Conservation (phyloP, 2,329 filamentous ascomycete genomes). For the Purpureocillium takamizusanense region DNA sequence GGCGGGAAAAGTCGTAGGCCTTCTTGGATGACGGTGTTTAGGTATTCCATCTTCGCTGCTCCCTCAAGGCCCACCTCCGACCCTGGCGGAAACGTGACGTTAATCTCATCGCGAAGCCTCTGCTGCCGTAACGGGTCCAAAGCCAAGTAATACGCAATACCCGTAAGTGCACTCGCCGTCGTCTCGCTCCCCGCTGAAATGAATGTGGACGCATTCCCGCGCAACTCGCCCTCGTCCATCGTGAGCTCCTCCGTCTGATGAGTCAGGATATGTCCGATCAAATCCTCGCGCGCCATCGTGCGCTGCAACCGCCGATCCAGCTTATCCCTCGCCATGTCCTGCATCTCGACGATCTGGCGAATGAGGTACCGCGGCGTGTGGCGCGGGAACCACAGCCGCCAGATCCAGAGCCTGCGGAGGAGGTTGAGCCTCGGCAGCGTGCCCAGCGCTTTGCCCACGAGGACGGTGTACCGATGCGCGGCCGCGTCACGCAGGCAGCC, state of each 20-base stretch:
- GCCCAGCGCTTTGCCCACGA: slow-evolving; percentile 9
- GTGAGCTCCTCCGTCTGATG: slow-evolving; percentile 4
- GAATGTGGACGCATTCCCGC: slow-evolving; percentile 7
- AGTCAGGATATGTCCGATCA: slow-evolving; percentile 2
- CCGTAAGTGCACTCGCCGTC: slow-evolving; percentile 16
- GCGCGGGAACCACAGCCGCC: no score
- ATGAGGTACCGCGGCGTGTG: no score
- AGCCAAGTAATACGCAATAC: slow-evolving; percentile 14
- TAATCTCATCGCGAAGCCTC: slow-evolving; percentile 23
- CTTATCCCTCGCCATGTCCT: not conserved
- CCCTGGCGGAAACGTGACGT: slow-evolving; percentile 2
- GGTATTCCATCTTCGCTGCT: slow-evolving; percentile 8
- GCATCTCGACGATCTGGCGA: no score
- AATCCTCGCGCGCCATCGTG: not conserved
- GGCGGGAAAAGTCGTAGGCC: slow-evolving; percentile 27
- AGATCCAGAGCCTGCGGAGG: not conserved
- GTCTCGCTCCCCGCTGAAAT: slow-evolving; percentile 19
- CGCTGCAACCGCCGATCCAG: not conserved
- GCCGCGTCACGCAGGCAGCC: slow-evolving; percentile 12
- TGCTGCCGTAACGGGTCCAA: slow-evolving; percentile 17
- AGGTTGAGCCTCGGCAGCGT: not conserved
- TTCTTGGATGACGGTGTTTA: slow-evolving; percentile 31
- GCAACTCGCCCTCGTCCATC: slow-evolving; percentile 4
- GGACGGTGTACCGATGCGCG: slow-evolving; percentile 10
- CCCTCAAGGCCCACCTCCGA: slow-evolving; percentile 5